These are phyloP conservation scores for Candida michaelii DNA, from an alignment of 805 yeast species.

Conservation along the genomic window DNA sequence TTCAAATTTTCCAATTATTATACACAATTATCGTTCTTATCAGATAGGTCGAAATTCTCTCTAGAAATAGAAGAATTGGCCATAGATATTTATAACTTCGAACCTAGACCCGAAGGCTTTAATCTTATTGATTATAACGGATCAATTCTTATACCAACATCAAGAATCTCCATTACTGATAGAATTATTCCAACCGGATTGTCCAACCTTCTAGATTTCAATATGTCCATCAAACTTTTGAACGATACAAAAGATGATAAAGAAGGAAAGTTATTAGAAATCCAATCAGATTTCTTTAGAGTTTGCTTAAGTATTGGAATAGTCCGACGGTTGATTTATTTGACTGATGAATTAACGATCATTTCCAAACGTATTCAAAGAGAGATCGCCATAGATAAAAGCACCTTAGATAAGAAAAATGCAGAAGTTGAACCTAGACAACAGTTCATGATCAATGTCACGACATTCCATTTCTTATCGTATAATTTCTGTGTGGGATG, in stretches of 20 bases:
- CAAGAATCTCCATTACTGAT: slow-evolving; percentile 40
- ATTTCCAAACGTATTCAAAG: slow-evolving; percentile 7
- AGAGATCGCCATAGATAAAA: not conserved
- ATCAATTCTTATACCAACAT: slow-evolving; percentile 40
- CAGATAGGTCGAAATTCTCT: slow-evolving; percentile 31
- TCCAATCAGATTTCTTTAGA: slow-evolving; percentile 60
- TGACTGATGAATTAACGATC: slow-evolving; percentile 24
- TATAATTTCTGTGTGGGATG: slow-evolving; percentile 76
- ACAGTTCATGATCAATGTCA: slow-evolving; percentile 22
- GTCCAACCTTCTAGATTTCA: slow-evolving; percentile 44
- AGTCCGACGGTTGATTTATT: slow-evolving; percentile 38
- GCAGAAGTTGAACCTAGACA: no score
- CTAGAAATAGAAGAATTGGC: slow-evolving; percentile 35
- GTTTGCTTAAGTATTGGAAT: slow-evolving; percentile 56
- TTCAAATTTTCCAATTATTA: slow-evolving; percentile 31
- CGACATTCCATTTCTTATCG: slow-evolving; percentile 57
- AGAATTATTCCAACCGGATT: slow-evolving; percentile 41
- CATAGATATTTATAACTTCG: slow-evolving; percentile 24
- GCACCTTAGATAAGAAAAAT: no score
- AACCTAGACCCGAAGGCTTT: slow-evolving; percentile 8
- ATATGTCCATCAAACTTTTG: slow-evolving; percentile 42
- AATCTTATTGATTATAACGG: slow-evolving; percentile 26
- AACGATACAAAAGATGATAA: slow-evolving; percentile 32
- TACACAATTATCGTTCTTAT: slow-evolving; percentile 33
- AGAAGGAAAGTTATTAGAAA: slow-evolving; percentile 46